Conservation (phyloP, 345 rosid genomes). For the Populus ilicifolia region DNA sequence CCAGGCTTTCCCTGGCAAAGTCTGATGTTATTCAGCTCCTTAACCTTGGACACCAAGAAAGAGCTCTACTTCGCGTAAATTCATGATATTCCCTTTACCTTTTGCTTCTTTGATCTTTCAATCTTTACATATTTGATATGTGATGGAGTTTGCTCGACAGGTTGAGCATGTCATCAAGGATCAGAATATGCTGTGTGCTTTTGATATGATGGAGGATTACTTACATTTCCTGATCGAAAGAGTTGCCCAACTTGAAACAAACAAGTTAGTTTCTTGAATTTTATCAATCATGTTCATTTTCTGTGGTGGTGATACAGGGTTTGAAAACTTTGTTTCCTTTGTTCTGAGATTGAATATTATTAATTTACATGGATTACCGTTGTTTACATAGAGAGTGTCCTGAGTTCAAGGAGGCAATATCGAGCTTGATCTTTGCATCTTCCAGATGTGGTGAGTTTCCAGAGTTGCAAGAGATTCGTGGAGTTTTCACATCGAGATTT, state of each 20-base stretch:
- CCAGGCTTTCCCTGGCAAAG: slow-evolving; percentile 46
- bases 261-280: slow-evolving; percentile 27
- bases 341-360: not conserved
- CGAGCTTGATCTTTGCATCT: slow-evolving; percentile 67
- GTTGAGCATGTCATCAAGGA: slow-evolving; percentile 67
- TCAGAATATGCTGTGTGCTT: slow-evolving; percentile 65
- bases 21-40: slow-evolving; percentile 83
- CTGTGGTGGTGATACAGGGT: not conserved
- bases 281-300: not conserved
- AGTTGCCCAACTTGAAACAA: slow-evolving; percentile 54
- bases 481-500: slow-evolving; percentile 48
- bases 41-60: slow-evolving; percentile 57
- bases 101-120: not conserved
- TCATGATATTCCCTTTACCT: not conserved
- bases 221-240: slow-evolving; percentile 61
- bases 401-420: slow-evolving; percentile 66
- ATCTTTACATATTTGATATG: not conserved
- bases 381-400: slow-evolving; percentile 56
- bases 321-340: not conserved
- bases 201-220: slow-evolving; percentile 56
- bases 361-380: not conserved
- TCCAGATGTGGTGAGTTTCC: slow-evolving; percentile 89
- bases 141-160: slow-evolving; percentile 25
- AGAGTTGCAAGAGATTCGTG: slow-evolving; percentile 82
- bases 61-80: slow-evolving; percentile 67